Conservation (phyloP, 2,329 filamentous ascomycete species). For the Orbilia brochopaga region DNA sequence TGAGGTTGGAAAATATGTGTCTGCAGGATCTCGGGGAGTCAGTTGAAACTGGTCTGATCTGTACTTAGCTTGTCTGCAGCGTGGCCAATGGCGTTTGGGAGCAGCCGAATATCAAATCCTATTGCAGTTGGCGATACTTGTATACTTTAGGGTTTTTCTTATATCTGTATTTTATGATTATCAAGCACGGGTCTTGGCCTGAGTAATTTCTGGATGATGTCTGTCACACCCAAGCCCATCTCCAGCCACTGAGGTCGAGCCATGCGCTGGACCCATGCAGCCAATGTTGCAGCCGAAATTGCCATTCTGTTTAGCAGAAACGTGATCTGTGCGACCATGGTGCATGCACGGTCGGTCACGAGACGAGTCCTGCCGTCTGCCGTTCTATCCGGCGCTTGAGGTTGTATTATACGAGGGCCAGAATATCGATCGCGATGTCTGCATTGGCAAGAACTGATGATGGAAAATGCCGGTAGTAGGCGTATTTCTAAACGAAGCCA, state of each 20-base stretch:
- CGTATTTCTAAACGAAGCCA: no score
- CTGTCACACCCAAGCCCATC: background rate
- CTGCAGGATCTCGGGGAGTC: background rate
- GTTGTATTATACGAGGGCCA: no score
- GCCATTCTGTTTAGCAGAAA: conserved; percentile 39
- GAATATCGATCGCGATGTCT: conserved; percentile 1
- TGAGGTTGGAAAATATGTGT: background rate
- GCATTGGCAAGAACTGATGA: background rate
- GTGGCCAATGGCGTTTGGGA: conserved; percentile 43
- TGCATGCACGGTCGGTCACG: conserved; percentile 20
- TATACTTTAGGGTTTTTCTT: background rate
- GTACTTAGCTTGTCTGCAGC: background rate
- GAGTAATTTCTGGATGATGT: background rate
- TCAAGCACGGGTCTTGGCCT: background rate
- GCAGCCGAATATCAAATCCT: conserved; percentile 3
- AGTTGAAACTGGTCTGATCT: conserved; percentile 17
- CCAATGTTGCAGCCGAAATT: background rate
- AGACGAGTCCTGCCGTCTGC: conserved; percentile 2
- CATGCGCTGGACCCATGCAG: background rate
- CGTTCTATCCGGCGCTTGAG: conserved; percentile 20
- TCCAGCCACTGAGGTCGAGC: conserved; percentile 4
- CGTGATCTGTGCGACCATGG: conserved; percentile 41
- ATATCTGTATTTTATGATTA: conserved; percentile 2
- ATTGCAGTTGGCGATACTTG: no score
- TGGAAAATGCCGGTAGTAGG: conserved; percentile 9